phyloP scores from a whole-genome alignment of 1,284 basidiomycete genomes.

The Agaricales sp. region DNA sequence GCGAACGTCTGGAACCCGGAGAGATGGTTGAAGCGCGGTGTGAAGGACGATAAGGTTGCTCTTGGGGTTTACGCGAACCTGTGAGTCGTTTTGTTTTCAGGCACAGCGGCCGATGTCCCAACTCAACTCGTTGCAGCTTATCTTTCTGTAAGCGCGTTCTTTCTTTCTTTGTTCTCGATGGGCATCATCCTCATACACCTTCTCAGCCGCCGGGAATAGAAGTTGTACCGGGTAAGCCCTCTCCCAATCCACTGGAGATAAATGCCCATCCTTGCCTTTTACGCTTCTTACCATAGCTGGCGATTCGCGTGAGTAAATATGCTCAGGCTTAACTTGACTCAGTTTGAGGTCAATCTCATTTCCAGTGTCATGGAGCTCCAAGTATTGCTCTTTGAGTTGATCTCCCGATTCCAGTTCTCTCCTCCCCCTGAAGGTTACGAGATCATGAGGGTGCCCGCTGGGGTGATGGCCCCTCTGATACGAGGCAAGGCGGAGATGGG shows the following conservation, averaged over 20 bases:
- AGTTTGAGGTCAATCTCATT: neutral
- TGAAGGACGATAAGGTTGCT: conserved; percentile 3
- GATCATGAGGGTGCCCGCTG: conserved; percentile 12
- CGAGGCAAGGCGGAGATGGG: conserved; percentile 13
- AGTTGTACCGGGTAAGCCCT: conserved; percentile 15
- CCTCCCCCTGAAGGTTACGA: conserved; percentile 12
- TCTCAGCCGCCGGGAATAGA: conserved; percentile 13
- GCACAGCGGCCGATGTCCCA: neutral
- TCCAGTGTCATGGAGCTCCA: conserved; percentile 17
- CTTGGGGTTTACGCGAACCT: conserved; percentile 13
- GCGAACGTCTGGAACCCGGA: conserved; percentile 12
- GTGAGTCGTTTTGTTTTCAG: conserved; percentile 6
- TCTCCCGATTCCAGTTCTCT: conserved; percentile 17
- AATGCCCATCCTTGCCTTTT: too few relatives aligned
- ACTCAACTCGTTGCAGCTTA: neutral
- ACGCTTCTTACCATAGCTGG: conserved; percentile 7
- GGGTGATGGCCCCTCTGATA: conserved; percentile 16
- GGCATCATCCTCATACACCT: neutral
- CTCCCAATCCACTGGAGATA: too few relatives aligned
- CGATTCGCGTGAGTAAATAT: conserved; percentile 13
- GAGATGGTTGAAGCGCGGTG: conserved; percentile 7
- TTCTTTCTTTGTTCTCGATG: neutral
- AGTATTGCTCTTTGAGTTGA: conserved; percentile 14
- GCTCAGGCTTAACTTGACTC: neutral
- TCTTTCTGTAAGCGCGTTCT: neutral